Evolutionary conservation across 2,329 filamentous ascomycete genomes (phyloP), one percentile per base, ranked within the genome.

Genomic region (Exophiala spinifera): DNA sequence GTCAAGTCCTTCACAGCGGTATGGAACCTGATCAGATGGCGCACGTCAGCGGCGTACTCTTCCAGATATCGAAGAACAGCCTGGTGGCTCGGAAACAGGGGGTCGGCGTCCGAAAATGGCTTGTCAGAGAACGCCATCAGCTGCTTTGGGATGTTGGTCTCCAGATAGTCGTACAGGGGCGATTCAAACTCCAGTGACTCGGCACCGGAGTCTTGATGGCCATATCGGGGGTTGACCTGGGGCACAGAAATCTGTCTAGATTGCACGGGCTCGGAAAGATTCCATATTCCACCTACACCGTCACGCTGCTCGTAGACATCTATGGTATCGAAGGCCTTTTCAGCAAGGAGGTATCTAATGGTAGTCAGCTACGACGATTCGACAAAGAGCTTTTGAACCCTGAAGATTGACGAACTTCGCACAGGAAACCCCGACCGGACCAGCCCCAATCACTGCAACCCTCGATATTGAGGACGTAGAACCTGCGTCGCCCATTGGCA

Each of bases 61-160:
- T 87, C 73, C 1, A 97, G 75, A 67, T 96, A 96, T 19, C 82
- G 69, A 58, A 87, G 80, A 2, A 96, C 88, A 21, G 79, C 78
- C 57, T 84, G 72, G 58, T 91, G 83, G 19, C 77, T 79, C 0
- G 92, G 92, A 63, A 92, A 95, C 1, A 95, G 76, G 66, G 86
- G 83, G 5, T 80, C 77, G 11, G 83, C 78, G 1, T 76, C 65
- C 0, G 82, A 78, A 65, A 94, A 94, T 0, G 79, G 68, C 5
- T 82, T 74, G 61, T 92, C 87, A 3, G 85, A 86, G 69, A 85
- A 96, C 3, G 79, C 75, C 92, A 97, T 97, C 49, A 96, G 69
- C 0, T 78, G 76, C 55, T 87, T 83, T 0, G 91, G 88, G 45
- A 96, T 91, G 69, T 97, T 97, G 19, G 91, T 91, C 65, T 96